Base-by-base conservation (phyloP, 2,329 filamentous ascomycete species). In the Plectosphaerella sp. region DNA sequence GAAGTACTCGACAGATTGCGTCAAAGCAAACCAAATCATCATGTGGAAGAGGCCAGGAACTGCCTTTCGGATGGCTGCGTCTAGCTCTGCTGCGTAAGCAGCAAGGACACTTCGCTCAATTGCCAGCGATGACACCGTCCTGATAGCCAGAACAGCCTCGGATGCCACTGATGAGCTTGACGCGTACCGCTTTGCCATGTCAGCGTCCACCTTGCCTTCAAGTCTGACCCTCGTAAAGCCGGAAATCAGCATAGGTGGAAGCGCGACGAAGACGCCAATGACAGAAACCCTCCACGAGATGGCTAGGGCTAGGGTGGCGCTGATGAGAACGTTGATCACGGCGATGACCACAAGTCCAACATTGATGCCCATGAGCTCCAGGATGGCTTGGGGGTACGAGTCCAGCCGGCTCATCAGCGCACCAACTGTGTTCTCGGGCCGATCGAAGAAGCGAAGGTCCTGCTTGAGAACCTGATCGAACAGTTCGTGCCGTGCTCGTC, bases 231-330 rank as follows among this genome's bases (percentile, higher is more conserved):
- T 50, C 43, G 51, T 52, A 49, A 55, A 58, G 41, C 54, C 54
- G 20, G 56, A 54, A 1, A 49, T 46, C 15, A 58, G 41, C 42
- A 59, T 64, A 16, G 61, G 61, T 43, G 52, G 55, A 28, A 52
- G 54, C 11, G 35, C 50, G 0, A 47, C 50, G 11, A 64, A 66
- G 45, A 67, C 56, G 35, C 65, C 65, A 9, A 62, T 51, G 35
- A 73, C 65, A 3, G 68, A 68, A 25, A 73, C 60, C 60, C 72
- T 72, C 70, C 70, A 73, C 22, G 69, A 70, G 24, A 72, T 62
- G 25, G 64, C 59, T 24, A 72, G 62, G 4, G 66, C 64, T 16
- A 72, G 52, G 1, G 51, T 47, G 3, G 56, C 28, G 9, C 56
- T 55, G n/a, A 53, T 54, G n/a, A 58, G 43, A 28, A 58, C 56